Evolutionary conservation across 139 green algal genomes (phyloP).

Genomic region (Nannochloris sp.): DNA sequence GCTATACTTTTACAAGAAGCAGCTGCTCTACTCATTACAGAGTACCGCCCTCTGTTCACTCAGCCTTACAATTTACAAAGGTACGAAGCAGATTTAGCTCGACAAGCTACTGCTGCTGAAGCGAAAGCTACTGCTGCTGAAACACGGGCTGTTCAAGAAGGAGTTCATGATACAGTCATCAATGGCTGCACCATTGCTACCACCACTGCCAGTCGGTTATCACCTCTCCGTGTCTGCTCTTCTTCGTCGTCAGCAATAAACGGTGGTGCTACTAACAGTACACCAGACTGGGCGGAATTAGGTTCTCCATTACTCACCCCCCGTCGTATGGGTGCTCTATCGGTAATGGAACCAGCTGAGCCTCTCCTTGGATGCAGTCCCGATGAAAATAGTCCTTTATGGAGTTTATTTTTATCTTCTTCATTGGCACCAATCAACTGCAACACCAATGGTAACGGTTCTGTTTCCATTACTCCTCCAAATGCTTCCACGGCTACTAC

Average conservation of each 20-base stretch:
- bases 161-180: neutral
- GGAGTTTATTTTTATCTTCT: neutral
- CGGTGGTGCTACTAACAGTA: no score
- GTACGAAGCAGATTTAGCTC: slow-evolving; percentile 13
- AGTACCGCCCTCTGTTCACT: slow-evolving; percentile 33
- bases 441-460: neutral
- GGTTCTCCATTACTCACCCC: slow-evolving; percentile 14
- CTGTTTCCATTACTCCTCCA: neutral
- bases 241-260: no score
- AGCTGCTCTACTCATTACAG: slow-evolving; percentile 17
- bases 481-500: neutral
- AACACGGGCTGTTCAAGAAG: neutral
- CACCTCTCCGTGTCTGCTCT: no score
- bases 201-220: neutral
- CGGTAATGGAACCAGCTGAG: slow-evolving; percentile 1
- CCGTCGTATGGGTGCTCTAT: slow-evolving; percentile 9
- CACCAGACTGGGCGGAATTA: neutral
- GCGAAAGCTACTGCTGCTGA: neutral
- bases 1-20: neutral
- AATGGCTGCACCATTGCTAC: neutral
- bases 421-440: neutral
- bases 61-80: slow-evolving; percentile 24
- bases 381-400: neutral
- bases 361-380: neutral
- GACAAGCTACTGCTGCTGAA: neutral